These are phyloP conservation scores for Coemansia sp. DNA, from an alignment of 192 early-diverging fungal species.

Conservation along the genomic window DNA sequence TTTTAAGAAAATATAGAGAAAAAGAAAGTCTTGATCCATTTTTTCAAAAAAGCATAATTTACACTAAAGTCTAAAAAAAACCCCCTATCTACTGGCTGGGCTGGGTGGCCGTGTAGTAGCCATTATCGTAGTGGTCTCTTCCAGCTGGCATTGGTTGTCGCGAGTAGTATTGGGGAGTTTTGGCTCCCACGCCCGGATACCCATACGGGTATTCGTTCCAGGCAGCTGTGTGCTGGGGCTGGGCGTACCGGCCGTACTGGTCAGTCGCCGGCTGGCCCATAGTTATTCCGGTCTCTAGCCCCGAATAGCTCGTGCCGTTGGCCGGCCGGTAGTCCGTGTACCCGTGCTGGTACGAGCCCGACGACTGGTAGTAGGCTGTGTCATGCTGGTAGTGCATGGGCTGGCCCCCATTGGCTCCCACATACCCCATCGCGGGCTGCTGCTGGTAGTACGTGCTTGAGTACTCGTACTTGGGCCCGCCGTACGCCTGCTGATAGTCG, in stretches of 20 bases:
- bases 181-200: conserved; percentile 5
- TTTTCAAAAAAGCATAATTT: too few relatives aligned
- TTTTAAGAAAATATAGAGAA: background rate
- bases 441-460: conserved; percentile 8
- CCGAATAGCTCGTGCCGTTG: conserved; percentile 15
- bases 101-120: conserved; percentile 23
- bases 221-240: conserved; percentile 1
- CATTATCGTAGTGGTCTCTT: conserved; percentile 23
- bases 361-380: conserved; percentile 20
- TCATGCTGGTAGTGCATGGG: conserved; percentile 16
- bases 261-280: conserved; percentile 19
- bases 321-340: conserved; percentile 12
- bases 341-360: conserved; percentile 12
- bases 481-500: conserved; percentile 18
- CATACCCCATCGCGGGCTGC: conserved; percentile 3
- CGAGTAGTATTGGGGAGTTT: conserved; percentile 2
- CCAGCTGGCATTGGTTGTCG: conserved; percentile 2
- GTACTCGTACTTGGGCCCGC: conserved; percentile 32
- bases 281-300: conserved; percentile 24
- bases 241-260: conserved; percentile 6
- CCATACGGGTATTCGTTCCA: conserved; percentile 33
- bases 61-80: conserved; percentile 1
- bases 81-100: background rate
- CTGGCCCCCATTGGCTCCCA: conserved; percentile 5
- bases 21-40: background rate